Conservation (phyloP, 73 alveolate species). For the Paramecium sexaurelia region DNA sequence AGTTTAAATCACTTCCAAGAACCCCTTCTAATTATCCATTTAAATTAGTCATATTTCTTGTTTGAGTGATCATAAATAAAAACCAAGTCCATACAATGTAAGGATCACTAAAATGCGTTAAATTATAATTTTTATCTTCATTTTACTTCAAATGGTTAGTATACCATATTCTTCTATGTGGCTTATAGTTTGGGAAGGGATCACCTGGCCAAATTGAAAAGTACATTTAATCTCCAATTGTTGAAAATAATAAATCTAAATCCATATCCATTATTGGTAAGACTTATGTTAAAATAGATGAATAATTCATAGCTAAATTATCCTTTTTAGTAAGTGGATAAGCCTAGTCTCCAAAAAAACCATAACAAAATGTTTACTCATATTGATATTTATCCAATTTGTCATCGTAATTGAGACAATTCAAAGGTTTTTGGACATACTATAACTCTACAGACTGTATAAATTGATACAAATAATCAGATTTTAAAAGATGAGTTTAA, state of each 20-base stretch:
- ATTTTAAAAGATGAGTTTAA: background rate
- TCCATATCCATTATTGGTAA: conserved; percentile 55
- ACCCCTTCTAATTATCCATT: conserved; percentile 45
- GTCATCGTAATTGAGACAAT: background rate
- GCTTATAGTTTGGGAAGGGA: conserved; percentile 47
- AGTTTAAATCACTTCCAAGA: conserved; percentile 29
- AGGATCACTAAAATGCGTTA: conserved; percentile 14
- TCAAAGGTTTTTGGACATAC: background rate
- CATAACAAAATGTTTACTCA: conserved; percentile 43
- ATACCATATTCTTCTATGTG: conserved; percentile 52
- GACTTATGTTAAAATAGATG: background rate
- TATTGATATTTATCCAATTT: background rate
- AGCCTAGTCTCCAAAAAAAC: background rate
- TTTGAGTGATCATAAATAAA: conserved; percentile 17
- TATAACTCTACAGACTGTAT: background rate
- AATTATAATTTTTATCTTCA: background rate
- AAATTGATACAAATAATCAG: conserved; percentile 22
- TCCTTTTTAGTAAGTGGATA: background rate
- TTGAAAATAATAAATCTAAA: conserved; percentile 11
- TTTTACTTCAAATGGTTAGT: background rate
- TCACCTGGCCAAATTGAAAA: conserved; percentile 59
- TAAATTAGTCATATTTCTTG: background rate
- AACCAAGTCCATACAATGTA: conserved; percentile 34
- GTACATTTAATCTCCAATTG: conserved; percentile 21
- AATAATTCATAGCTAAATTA: background rate